Percentiles rank a stretch among this genome's conserved stretches.
Conservation (phyloP, 106 monocot genomes). For the Allium cepa region DNA sequence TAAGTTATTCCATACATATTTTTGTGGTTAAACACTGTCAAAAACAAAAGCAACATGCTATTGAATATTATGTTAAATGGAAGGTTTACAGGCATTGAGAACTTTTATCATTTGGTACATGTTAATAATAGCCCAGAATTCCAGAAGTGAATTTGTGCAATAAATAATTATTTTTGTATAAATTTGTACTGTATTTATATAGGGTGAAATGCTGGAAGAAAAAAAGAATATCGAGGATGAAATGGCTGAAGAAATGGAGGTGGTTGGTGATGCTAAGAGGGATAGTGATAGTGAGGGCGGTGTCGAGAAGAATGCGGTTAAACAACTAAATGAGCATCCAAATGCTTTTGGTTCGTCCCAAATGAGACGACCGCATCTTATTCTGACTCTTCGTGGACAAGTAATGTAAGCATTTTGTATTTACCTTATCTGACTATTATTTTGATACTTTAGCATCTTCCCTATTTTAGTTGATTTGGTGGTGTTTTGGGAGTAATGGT, state of each 20-base stretch:
- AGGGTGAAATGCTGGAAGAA: background rate
- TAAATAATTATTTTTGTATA: background rate
- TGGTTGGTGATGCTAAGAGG: slow-evolving; percentile 1
- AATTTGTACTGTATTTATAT: background rate
- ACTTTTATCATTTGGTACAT: no score
- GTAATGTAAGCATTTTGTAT: background rate
- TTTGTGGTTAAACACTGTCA: no score
- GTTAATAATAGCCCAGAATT: no score
- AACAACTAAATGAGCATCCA: background rate
- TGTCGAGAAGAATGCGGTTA: background rate
- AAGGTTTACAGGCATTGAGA: no score
- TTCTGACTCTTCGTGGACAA: background rate
- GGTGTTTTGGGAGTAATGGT: no score
- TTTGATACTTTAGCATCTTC: no score
- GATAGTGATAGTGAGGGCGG: background rate
- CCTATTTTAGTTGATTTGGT: no score
- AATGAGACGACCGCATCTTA: background rate
- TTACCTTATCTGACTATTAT: background rate
- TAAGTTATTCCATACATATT: no score
- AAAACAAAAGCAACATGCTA: no score
- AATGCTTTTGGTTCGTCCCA: background rate
- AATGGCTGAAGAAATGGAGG: background rate
- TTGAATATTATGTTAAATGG: no score
- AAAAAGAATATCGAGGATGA: background rate
- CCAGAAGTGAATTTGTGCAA: background rate